Percentiles rank a stretch among this genome's conserved stretches.
These are phyloP conservation scores for Hypoxylon sp. DNA, from an alignment of 2,329 filamentous ascomycete species.

Conservation along the genomic window DNA sequence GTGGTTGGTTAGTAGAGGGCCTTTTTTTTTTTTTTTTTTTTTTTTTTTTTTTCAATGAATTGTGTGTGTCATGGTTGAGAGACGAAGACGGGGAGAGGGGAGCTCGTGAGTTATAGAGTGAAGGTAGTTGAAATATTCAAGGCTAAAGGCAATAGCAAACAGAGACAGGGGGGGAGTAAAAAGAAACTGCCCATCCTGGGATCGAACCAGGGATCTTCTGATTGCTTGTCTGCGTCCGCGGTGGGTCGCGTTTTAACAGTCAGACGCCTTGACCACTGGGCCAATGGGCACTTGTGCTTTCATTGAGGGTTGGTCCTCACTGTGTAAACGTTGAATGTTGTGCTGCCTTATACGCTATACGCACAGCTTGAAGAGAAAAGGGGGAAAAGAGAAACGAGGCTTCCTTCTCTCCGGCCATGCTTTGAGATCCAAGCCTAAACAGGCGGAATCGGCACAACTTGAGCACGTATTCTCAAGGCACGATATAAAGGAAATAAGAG, in stretches of 20 bases:
- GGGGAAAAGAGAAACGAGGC: not conserved
- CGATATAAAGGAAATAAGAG: not conserved
- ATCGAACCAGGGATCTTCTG: slow-evolving; percentile 28
- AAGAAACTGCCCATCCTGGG: slow-evolving; percentile 17
- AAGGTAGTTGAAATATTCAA: too few relatives aligned
- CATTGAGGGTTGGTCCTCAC: too few relatives aligned
- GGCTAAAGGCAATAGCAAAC: too few relatives aligned
- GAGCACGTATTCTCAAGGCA: not conserved
- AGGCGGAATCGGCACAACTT: too few relatives aligned
- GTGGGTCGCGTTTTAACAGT: slow-evolving; percentile 16
- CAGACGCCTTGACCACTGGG: slow-evolving; percentile 26
- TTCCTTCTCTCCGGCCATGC: too few relatives aligned
- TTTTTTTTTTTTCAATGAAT: not conserved
- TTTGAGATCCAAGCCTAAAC: too few relatives aligned
- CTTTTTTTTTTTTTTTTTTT: not conserved
- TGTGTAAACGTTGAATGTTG: not conserved
- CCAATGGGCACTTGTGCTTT: slow-evolving; percentile 18
- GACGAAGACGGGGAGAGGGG: not conserved
- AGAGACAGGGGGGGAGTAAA: not conserved
- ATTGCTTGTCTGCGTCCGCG: slow-evolving; percentile 1
- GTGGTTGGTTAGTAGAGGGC: not conserved
- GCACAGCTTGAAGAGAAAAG: not conserved
- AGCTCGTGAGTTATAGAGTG: too few relatives aligned
- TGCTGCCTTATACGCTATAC: not conserved
- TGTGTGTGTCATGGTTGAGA: not conserved